Base-by-base conservation (phyloP, 2,329 filamentous ascomycete species). In the Aspergillus sergii region DNA sequence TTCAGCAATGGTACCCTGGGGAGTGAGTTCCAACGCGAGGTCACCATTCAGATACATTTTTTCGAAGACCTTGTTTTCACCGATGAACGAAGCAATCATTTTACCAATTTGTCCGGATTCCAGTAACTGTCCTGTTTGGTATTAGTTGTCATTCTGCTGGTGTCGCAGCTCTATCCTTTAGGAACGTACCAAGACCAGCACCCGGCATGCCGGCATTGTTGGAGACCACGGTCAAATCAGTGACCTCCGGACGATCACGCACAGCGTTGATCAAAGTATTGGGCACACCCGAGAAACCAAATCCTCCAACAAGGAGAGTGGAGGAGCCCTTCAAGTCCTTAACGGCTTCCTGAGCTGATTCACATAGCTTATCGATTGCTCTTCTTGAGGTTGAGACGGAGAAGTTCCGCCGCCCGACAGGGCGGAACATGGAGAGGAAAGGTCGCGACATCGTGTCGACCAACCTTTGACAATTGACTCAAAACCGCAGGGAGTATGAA, bases 1-100 rank as follows among this genome's bases (percentile, higher is more conserved):
- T 81, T 97, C 93, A 43, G 93, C 93, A 58, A 97, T 86, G 21
- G 92, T 96, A 66, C 93, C 93, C 79, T 96, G 93, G 1, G 93
- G 93, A 28, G 91, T 94, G 67, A 97, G 86, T 81, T 97, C 93
- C 59, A 97, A 86, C 76, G 94, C 90, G 61, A 96, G 87, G 75
- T 95, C 85, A 65, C 93, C 93, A 8, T 85, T 90, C 58, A 96
- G 84, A 78, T 96, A 97, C 89, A 94, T 94, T 74, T 86, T 85
- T 82, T 96, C 93, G 66, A 97, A 92, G 11, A 90, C 90, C 82
- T 95, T 94, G 79, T 94, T 94, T 71, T 89, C 88, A 45, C 91
- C 91, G 36, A 94, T 86, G 67, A 91, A 94, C 19, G 89, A 92
- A 32, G 92, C 83, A 66, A 93, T 88, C 79, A 94, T 88, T 68